Evolutionary conservation across 169 alveolate genomes (phyloP), one percentile per base, ranked within the genome.

Genomic region (Plasmodium reichenowi): DNA sequence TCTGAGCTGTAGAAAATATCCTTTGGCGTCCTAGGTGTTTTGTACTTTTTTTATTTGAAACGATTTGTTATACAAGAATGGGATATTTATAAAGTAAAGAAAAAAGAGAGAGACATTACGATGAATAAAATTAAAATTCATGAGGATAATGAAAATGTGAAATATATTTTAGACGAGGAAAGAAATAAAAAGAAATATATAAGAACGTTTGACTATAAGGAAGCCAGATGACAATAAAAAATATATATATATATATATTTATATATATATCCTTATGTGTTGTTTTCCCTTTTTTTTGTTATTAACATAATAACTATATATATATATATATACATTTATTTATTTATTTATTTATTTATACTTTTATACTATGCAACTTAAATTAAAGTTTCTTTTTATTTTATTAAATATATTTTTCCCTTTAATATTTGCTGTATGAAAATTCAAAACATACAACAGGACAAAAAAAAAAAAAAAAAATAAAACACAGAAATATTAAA

Each of bases 11-110:
- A 85, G 92, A 85, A 85, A 85, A 22, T 71, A n/a, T 85, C 92
- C 67, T 85, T 85, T 73, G 92, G 92, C 10, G 75, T 72, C n/a
- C 45, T 85, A 32, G 92, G 92, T 7, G 72, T 85, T 58, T 60
- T 85, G 45, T 85, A 85, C 52, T 29, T 85, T 73, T 74, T 85
- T 50, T 85, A 85, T 66, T 72, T 85, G 54, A 85, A 85, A 73
- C 45, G 92, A 24, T 70, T 58, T 72, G 10, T 85, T 2, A 71
- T 58, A 22, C 92, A 85, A 43, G 92, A 85, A 26, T 85, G 92
- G 92, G 92, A 45, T 32, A 85, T 85, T 13, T 85, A 85, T 52
- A 87, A 85, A 59, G 47, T 50, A 64, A 85, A 85, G 64, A 85
- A 70, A 59, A 85, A 50, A 48, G 92, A 85, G 13, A 71, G 58